Evolutionary conservation across 768 basidiomycete species (phyloP), one percentile per base, ranked within the genome.

Genomic region (Leccinum aurantiacum): DNA sequence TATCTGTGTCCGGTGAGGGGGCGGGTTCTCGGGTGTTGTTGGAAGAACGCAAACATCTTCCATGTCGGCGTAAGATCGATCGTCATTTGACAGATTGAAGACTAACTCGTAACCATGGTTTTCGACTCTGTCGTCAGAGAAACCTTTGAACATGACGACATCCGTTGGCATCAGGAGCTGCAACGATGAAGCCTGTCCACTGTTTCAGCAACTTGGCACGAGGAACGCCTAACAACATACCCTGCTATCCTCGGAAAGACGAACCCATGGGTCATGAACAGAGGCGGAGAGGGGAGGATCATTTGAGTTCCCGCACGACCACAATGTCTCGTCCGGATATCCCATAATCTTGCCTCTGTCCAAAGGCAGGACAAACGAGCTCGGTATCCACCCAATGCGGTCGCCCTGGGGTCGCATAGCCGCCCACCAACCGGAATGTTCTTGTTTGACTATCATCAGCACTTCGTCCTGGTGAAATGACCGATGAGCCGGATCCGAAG

Each of bases 391-490:
- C 50, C 90, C 89, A 33, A 89, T 78, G 35, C 73, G 69, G 53
- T 80, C 75, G 13, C 80, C 81, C 38, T 78, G 78, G 11, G 74
- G 73, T 24, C 84, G 78, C 74, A 88, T 81, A 19, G 90, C 91
- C 19, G 88, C 90, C 89, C 90, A 92, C 90, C 90, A 92, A 10
- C 91, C 90, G 2, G 85, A 82, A 13, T 81, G 78, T 71, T 91
- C 88, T 71, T 83, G 79, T 71, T 84, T 85, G 49, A 92, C 77
- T 54, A 92, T 76, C 24, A 83, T 81, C 29, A 93, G 73, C 22
- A 91, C 81, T 63, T 91, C 90, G 61, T 84, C 83, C 74, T 82
- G 82, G 44, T 73, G 73, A 71, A 92, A 90, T 4, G 82, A 74
- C 17, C 91, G 78, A 58, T 86, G 84, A 65, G 80, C 81, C 15